Conservation (phyloP, 1,284 basidiomycete genomes). For the Rhodofomes roseus region DNA sequence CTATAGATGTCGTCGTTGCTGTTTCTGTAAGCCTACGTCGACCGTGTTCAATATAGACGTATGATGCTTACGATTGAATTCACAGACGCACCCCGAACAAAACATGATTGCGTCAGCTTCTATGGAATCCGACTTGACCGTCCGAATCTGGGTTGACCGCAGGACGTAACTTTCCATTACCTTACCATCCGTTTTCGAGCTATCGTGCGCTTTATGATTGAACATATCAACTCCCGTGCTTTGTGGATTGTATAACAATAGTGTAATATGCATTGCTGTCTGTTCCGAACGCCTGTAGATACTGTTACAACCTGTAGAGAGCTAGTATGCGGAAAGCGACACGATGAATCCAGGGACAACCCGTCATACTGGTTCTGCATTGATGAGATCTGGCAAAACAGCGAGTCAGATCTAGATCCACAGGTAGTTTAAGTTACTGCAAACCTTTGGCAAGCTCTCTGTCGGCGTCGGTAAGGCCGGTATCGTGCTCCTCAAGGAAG, state of each 20-base stretch:
- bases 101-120: slow-evolving; percentile 85
- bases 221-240: neutral
- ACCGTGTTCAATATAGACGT: neutral
- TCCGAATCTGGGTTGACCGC: slow-evolving; percentile 76
- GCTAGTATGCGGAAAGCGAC: slow-evolving; percentile 1
- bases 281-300: slow-evolving; percentile 9
- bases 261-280: slow-evolving; percentile 13
- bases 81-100: slow-evolving; percentile 74
- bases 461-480: slow-evolving; percentile 81
- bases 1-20: slow-evolving; percentile 68
- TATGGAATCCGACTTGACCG: slow-evolving; percentile 73
- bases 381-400: slow-evolving; percentile 48
- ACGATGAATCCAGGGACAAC: neutral
- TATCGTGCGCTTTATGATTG: neutral
- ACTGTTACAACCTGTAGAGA: slow-evolving; percentile 8
- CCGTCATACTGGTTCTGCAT: slow-evolving; percentile 58
- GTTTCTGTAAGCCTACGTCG: slow-evolving; percentile 49
- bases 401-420: neutral
- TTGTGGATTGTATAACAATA: slow-evolving; percentile 1
- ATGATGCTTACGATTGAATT: neutral
- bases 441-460: slow-evolving; percentile 78
- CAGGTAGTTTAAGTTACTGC: neutral
- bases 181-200: neutral
- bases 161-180: slow-evolving; percentile 20
- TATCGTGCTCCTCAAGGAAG: slow-evolving; percentile 88